Percentiles rank a stretch among this genome's conserved stretches.
Conservation (phyloP, 306 rosid genomes). For the Prunus mume region DNA sequence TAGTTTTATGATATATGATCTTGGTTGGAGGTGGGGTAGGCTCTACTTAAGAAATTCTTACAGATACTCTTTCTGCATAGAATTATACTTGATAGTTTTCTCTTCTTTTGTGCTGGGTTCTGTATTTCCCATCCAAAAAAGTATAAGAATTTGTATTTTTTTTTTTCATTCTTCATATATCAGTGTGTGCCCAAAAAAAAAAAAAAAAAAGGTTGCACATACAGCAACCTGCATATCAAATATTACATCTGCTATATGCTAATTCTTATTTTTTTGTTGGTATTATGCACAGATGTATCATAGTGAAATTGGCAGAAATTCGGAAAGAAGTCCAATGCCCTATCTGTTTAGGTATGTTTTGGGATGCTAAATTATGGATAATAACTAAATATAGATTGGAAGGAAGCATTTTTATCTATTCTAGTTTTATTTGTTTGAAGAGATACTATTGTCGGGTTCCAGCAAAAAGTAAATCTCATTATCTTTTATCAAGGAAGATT, state of each 20-base stretch:
- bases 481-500: neutral
- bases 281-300: slow-evolving; percentile 50
- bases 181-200: neutral
- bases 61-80: neutral
- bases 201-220: neutral
- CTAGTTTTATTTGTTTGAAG: neutral
- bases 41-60: neutral
- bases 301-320: slow-evolving; percentile 56
- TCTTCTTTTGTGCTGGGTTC: neutral
- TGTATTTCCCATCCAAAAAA: neutral
- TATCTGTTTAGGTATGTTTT: slow-evolving; percentile 69
- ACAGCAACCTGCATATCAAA: slow-evolving; percentile 1
- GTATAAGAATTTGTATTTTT: neutral
- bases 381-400: slow-evolving; percentile 10
- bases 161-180: neutral
- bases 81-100: neutral
- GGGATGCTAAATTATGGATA: neutral
- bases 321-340: slow-evolving; percentile 80
- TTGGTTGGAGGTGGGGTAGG: neutral
- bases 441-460: neutral
- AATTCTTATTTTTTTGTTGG: slow-evolving; percentile 20
- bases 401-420: slow-evolving; percentile 9
- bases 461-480: neutral
- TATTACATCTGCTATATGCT: slow-evolving; percentile 8
- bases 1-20: neutral